Evolutionary conservation across 1,284 basidiomycete genomes (phyloP).

Genomic region (Phylloporus sp.): DNA sequence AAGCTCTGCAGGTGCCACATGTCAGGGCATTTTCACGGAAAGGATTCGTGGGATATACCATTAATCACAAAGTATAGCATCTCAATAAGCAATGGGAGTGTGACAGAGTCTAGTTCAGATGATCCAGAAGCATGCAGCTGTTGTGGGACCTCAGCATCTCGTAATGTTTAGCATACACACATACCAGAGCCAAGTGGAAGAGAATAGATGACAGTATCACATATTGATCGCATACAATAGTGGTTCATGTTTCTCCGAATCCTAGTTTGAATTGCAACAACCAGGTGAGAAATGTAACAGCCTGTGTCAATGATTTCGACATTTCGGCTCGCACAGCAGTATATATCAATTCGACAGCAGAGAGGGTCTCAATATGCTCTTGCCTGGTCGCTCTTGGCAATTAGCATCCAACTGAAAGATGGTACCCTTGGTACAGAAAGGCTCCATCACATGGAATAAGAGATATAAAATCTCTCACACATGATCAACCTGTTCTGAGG

Average conservation of each 20-base stretch:
- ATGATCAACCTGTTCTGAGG: slow-evolving; percentile 48
- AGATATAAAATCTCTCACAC: slow-evolving; percentile 73
- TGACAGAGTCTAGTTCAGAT: slow-evolving; percentile 50
- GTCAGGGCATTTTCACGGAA: neutral
- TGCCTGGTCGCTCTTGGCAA: slow-evolving; percentile 61
- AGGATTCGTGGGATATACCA: slow-evolving; percentile 57
- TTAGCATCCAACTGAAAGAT: slow-evolving; percentile 54
- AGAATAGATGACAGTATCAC: slow-evolving; percentile 50
- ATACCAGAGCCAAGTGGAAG: slow-evolving; percentile 60
- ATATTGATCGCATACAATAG: slow-evolving; percentile 51
- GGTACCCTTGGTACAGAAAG: slow-evolving; percentile 50
- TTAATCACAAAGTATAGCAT: slow-evolving; percentile 75
- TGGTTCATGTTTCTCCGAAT: slow-evolving; percentile 63
- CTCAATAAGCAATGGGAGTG: slow-evolving; percentile 71
- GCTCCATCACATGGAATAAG: slow-evolving; percentile 68
- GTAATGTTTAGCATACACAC: slow-evolving; percentile 28
- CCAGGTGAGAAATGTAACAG: slow-evolving; percentile 58
- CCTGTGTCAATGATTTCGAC: slow-evolving; percentile 31
- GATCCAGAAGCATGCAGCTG: slow-evolving; percentile 58
- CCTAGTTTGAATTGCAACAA: slow-evolving; percentile 74
- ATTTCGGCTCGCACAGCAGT: slow-evolving; percentile 19
- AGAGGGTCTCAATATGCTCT: slow-evolving; percentile 50
- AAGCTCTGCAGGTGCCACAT: slow-evolving; percentile 50
- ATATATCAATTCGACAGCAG: slow-evolving; percentile 45
- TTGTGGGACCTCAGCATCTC: slow-evolving; percentile 14